phyloP scores from a whole-genome alignment of 768 basidiomycete genomes.

The Suillus weaverae region DNA sequence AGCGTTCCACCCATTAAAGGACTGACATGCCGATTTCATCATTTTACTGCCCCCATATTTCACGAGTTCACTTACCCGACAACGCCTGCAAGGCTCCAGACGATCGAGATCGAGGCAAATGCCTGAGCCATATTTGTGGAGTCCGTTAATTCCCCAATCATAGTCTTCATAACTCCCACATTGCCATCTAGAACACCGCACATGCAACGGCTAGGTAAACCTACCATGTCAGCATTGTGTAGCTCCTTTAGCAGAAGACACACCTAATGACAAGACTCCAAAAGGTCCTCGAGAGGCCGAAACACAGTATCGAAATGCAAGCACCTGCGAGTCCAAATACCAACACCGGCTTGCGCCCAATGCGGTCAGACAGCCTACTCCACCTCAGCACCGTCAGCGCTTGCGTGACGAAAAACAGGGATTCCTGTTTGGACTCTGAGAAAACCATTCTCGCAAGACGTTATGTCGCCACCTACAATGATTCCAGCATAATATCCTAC shows the following conservation, averaged over 20 bases:
- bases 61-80: constrained; percentile 30
- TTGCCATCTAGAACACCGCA: constrained; percentile 40
- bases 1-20: constrained; percentile 60
- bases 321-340: constrained; percentile 54
- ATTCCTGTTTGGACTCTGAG: constrained; percentile 42
- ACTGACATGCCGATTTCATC: constrained; percentile 41
- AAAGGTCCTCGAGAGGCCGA: constrained; percentile 63
- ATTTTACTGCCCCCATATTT: neutral
- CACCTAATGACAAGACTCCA: constrained; percentile 57
- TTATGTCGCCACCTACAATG: constrained; percentile 30
- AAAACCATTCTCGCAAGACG: neutral
- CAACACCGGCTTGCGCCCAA: constrained; percentile 62
- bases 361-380: constrained; percentile 59
- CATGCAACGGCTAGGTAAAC: constrained; percentile 31
- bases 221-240: neutral
- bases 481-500: constrained; percentile 71
- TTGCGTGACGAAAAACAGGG: constrained; percentile 60
- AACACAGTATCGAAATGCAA: constrained; percentile 52
- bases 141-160: constrained; percentile 62
- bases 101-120: constrained; percentile 29
- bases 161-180: constrained; percentile 64
- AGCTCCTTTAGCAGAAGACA: neutral
- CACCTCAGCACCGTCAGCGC: constrained; percentile 60
- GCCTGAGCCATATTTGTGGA: constrained; percentile 35
- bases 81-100: constrained; percentile 33